Conservation (phyloP, 352 stramenopile genomes). For the Phytophthora constricta region DNA sequence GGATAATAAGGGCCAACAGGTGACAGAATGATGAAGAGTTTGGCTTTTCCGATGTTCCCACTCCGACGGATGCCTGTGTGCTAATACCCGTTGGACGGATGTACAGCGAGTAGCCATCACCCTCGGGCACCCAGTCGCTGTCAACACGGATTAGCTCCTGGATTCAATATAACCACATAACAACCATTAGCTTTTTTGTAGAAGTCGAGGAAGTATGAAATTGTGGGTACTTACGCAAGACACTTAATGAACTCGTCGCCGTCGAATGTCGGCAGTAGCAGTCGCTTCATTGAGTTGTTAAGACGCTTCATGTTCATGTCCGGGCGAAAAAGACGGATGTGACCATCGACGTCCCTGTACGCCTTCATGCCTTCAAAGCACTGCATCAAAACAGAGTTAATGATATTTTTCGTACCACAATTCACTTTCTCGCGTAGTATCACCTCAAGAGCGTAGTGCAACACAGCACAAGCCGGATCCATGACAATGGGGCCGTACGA, state of each 20-base stretch:
- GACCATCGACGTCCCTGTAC: slow-evolving; percentile 86
- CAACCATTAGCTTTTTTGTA: not conserved
- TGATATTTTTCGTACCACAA: too few species aligned
- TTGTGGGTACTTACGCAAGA: slow-evolving; percentile 78
- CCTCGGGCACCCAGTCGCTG: slow-evolving; percentile 93
- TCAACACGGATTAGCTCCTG: slow-evolving; percentile 81
- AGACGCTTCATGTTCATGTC: slow-evolving; percentile 97
- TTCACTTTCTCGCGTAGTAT: not conserved
- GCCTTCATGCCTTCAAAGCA: slow-evolving; percentile 98
- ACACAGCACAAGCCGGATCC: slow-evolving; percentile 89
- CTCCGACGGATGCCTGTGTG: slow-evolving; percentile 92
- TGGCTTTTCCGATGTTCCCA: slow-evolving; percentile 88
- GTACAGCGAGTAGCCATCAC: slow-evolving; percentile 97
- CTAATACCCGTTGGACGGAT: slow-evolving; percentile 95
- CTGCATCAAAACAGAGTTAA: slow-evolving; percentile 35
- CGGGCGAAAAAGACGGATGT: slow-evolving; percentile 94
- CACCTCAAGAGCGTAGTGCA: slow-evolving; percentile 96
- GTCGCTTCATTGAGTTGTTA: slow-evolving; percentile 93
- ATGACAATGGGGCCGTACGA: slow-evolving; percentile 93
- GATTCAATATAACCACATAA: not conserved
- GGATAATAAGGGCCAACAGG: slow-evolving; percentile 98
- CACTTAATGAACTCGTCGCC: slow-evolving; percentile 90
- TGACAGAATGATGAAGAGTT: slow-evolving; percentile 96
- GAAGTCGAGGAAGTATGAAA: slow-evolving; percentile 17
- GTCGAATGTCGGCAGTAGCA: slow-evolving; percentile 92